Conservation (phyloP, 2,329 filamentous ascomycete genomes). For the Aplosporella prunicola region DNA sequence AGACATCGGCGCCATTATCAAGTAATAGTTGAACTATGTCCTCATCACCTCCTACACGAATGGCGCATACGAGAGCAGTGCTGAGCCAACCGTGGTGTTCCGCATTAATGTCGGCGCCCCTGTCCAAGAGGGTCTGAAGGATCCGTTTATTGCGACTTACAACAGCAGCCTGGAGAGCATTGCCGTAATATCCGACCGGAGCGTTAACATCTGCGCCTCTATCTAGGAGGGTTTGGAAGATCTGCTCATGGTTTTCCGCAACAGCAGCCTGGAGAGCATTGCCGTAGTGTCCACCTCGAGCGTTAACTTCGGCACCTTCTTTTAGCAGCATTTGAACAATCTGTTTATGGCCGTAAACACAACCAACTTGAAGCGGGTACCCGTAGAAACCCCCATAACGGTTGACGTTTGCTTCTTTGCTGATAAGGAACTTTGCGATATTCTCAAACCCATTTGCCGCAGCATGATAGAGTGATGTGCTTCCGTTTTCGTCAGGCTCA, state of each 20-base stretch:
- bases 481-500: no score
- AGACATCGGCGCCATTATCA: slow-evolving; percentile 17
- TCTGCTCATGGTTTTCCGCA: no score
- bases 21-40: slow-evolving; percentile 17
- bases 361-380: no score
- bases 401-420: no score
- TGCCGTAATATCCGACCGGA: slow-evolving; percentile 1
- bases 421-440: no score
- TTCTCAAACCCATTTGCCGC: no score
- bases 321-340: background rate
- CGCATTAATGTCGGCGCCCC: slow-evolving; percentile 16
- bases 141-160: slow-evolving; percentile 12
- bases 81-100: slow-evolving; percentile 8
- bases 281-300: background rate
- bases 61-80: slow-evolving; percentile 16
- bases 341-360: no score
- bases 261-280: slow-evolving; percentile 6
- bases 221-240: background rate
- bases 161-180: slow-evolving; percentile 5
- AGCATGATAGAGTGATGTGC: no score
- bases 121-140: slow-evolving; percentile 14
- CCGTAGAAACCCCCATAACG: no score
- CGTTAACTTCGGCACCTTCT: slow-evolving; percentile 1
- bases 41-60: slow-evolving; percentile 12
- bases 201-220: slow-evolving; percentile 1